phyloP scores from a whole-genome alignment of 1,284 basidiomycete species.

The Moesziomyces sp. region DNA sequence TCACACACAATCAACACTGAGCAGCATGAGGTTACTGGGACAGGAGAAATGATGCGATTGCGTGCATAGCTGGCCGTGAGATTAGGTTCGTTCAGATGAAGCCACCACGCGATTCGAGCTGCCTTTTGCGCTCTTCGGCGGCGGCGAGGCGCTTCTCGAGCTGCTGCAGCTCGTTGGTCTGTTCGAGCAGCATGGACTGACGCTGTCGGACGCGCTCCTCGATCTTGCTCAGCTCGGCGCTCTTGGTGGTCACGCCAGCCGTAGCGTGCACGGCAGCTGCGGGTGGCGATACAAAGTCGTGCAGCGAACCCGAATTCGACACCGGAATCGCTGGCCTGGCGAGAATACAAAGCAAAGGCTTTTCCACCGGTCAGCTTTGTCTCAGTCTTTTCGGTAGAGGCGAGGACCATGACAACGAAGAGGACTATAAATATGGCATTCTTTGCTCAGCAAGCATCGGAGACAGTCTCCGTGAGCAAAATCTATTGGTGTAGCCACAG shows the following conservation, averaged over 20 bases:
- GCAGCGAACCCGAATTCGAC: constrained; percentile 36
- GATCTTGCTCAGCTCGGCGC: constrained; percentile 36
- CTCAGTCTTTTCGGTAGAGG: too few relatives aligned
- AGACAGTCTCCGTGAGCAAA: not conserved
- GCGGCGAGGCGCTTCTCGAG: constrained; percentile 58
- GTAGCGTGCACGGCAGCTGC: constrained; percentile 10
- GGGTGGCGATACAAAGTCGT: constrained; percentile 3
- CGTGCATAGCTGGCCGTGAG: too few relatives aligned
- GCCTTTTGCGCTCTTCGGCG: constrained; percentile 54
- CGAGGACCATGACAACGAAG: too few relatives aligned
- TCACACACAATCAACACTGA: too few relatives aligned
- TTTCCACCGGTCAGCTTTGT: constrained; percentile 8
- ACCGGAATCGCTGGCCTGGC: constrained; percentile 30
- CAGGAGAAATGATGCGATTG: too few relatives aligned
- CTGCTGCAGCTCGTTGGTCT: constrained; percentile 58
- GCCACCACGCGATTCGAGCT: constrained; percentile 50
- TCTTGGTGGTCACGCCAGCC: constrained; percentile 2
- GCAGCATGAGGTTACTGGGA: too few relatives aligned
- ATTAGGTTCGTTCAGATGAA: constrained; percentile 14
- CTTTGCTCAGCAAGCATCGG: not conserved
- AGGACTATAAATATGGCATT: not conserved
- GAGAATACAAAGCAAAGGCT: not conserved
- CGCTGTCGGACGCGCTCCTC: constrained; percentile 54
- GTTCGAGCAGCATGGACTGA: constrained; percentile 50
- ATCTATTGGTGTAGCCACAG: not conserved